A percentile compares a stretch with the other conserved stretches of the same genome.
Conservation (phyloP, 2,329 filamentous ascomycete species). For the Talaromyces sp. region DNA sequence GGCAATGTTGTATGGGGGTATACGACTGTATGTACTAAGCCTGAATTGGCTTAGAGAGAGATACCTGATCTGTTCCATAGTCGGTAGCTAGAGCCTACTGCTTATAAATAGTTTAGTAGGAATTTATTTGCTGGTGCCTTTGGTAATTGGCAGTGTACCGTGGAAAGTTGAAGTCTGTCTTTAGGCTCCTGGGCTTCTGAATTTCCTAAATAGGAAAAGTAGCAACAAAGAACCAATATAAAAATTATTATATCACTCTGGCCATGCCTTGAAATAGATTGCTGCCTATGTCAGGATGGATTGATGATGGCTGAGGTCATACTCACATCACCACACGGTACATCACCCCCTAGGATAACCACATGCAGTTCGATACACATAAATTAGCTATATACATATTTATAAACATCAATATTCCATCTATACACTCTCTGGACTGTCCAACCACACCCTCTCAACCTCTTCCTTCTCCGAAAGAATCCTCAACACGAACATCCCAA, state of each 20-base stretch:
- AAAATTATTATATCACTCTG: not conserved
- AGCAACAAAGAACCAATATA: not conserved
- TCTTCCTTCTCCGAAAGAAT: conserved; percentile 6
- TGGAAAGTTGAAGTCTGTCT: not conserved
- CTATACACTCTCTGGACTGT: not conserved
- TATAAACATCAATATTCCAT: not conserved
- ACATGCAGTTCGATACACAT: too few species aligned
- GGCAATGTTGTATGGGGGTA: not conserved
- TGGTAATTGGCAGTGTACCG: not conserved
- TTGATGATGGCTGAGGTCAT: not conserved
- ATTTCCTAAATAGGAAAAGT: not conserved
- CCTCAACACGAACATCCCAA: conserved; percentile 10
- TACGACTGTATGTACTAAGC: not conserved
- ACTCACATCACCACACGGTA: not conserved
- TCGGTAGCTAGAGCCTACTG: not conserved
- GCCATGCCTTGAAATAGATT: not conserved
- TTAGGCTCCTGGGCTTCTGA: not conserved
- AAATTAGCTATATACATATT: not conserved
- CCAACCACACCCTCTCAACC: not conserved
- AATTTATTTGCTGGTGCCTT: not conserved
- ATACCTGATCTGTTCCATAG: not conserved
- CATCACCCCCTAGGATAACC: too few species aligned
- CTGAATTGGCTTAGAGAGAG: not conserved
- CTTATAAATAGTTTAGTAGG: not conserved
- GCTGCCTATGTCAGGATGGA: not conserved